These are phyloP conservation scores for Citrus mangshanensis DNA, from an alignment of 345 rosid species.

Conservation along the genomic window DNA sequence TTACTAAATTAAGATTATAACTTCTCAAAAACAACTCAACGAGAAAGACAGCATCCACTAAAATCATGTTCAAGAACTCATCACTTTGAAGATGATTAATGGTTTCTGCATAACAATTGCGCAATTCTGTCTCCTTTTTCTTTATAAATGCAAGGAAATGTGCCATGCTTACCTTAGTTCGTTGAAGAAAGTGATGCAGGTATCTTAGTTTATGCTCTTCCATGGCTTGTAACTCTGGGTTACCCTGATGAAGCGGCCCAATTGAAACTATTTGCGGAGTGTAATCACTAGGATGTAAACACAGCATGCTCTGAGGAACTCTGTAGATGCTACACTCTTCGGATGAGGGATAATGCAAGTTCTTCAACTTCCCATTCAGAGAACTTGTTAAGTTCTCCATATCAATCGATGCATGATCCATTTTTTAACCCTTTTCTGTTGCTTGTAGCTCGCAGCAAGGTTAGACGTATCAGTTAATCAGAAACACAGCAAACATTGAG, in stretches of 20 bases:
- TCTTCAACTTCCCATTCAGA: no score
- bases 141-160: not conserved
- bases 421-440: no score
- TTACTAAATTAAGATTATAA: no score
- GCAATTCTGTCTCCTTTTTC: not conserved
- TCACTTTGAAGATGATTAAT: not conserved
- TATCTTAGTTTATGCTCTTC: not conserved
- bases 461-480: no score
- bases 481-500: no score
- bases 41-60: constrained; percentile 18
- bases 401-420: not conserved
- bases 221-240: no score
- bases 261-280: not conserved
- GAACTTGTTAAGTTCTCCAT: no score
- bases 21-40: constrained; percentile 9
- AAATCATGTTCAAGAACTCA: constrained; percentile 18
- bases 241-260: not conserved
- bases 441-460: not conserved
- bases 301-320: not conserved
- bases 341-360: no score
- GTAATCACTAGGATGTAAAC: not conserved
- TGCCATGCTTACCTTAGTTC: not conserved
- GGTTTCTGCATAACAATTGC: constrained; percentile 4
- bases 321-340: not conserved
- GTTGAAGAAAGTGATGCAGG: constrained; percentile 11